A percentile compares a stretch with the other conserved stretches of the same genome.
phyloP scores from a whole-genome alignment of 2,329 filamentous ascomycete species.

The Aspergillus aculeatus region DNA sequence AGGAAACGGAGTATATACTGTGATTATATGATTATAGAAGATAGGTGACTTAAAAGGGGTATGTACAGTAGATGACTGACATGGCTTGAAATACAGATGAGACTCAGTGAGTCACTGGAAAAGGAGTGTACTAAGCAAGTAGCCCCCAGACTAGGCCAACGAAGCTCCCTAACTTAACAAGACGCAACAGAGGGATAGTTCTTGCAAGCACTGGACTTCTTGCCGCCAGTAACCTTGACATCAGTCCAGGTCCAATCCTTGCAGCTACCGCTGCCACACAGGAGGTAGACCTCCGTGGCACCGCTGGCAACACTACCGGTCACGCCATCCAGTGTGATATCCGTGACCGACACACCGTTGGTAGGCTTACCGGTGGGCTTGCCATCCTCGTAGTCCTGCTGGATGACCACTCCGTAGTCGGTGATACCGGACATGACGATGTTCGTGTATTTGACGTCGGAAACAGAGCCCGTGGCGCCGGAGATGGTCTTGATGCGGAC shows the following conservation, averaged over 20 bases:
- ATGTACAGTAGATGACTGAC: background rate
- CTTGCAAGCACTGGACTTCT: background rate
- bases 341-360: conserved; percentile 39
- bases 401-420: conserved; percentile 52
- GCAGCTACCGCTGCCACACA: conserved; percentile 43
- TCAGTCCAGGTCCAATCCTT: conserved; percentile 36
- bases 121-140: background rate
- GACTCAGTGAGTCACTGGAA: background rate
- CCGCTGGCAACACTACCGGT: conserved; percentile 30
- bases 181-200: background rate
- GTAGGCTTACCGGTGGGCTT: conserved; percentile 39
- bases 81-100: background rate
- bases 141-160: background rate
- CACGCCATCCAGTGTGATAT: conserved; percentile 37
- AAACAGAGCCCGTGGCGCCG: conserved; percentile 34
- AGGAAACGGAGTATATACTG: too few relatives aligned
- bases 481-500: conserved; percentile 43
- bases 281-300: conserved; percentile 37
- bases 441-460: conserved; percentile 30
- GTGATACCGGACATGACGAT: conserved; percentile 47
- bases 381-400: conserved; percentile 56
- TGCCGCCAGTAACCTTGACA: conserved; percentile 38
- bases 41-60: background rate
- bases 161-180: background rate
- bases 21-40: background rate